phyloP scores from a whole-genome alignment of 1,139 yeast genomes.

The Keqinozyma sinolaborantium region DNA sequence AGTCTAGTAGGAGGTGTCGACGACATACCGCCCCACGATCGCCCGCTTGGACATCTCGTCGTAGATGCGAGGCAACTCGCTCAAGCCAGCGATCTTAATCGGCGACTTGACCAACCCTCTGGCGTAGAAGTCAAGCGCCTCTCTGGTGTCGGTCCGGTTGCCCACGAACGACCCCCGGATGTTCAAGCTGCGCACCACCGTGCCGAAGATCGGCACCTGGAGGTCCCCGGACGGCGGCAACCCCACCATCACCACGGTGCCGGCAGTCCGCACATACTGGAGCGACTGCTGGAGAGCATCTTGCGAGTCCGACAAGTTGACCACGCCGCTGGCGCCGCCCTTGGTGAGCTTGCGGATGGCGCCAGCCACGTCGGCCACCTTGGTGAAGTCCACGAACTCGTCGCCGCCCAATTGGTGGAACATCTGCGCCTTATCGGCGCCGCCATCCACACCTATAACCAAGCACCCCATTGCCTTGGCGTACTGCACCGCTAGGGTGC shows the following conservation, averaged over 20 bases:
- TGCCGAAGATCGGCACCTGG: slow-evolving; percentile 57
- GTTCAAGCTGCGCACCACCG: slow-evolving; percentile 62
- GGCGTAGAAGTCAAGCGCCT: slow-evolving; percentile 69
- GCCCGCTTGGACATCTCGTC: slow-evolving; percentile 68
- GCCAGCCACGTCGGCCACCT: slow-evolving; percentile 27
- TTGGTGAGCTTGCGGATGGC: slow-evolving; percentile 24
- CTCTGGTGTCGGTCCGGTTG: slow-evolving; percentile 75
- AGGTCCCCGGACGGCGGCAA: slow-evolving; percentile 71
- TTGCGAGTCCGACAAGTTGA: slow-evolving; percentile 78
- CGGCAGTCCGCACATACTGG: slow-evolving; percentile 67
- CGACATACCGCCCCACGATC: slow-evolving; percentile 70
- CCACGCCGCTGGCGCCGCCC: slow-evolving; percentile 67
- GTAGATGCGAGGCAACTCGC: slow-evolving; percentile 58
- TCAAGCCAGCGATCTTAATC: slow-evolving; percentile 61
- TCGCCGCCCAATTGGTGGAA: slow-evolving; percentile 63
- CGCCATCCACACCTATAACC: slow-evolving; percentile 70
- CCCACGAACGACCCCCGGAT: slow-evolving; percentile 80
- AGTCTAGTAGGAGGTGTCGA: slow-evolving; percentile 54
- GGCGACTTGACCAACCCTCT: slow-evolving; percentile 70
- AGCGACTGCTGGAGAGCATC: slow-evolving; percentile 67
- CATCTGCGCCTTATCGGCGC: slow-evolving; percentile 29
- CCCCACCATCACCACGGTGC: slow-evolving; percentile 79
- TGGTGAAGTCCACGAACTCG: slow-evolving; percentile 61
- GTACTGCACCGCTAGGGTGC: slow-evolving; percentile 66
- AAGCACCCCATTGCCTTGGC: slow-evolving; percentile 69